phyloP scores from a whole-genome alignment of 2,329 filamentous ascomycete genomes.

The Thermoascus crustaceus region DNA sequence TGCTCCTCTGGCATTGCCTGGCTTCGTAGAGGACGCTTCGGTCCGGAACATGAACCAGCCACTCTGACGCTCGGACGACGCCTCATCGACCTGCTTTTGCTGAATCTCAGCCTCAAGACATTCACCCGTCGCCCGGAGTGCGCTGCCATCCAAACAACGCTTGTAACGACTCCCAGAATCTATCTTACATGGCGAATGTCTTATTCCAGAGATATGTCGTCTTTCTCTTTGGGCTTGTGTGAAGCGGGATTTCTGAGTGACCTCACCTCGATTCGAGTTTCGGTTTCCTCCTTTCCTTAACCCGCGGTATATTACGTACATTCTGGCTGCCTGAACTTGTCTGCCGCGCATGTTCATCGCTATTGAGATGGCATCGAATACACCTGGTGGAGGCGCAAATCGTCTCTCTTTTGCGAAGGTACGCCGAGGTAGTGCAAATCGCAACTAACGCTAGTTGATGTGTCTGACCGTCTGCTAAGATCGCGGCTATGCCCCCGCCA shows the following conservation, averaged over 20 bases:
- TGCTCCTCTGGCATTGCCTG: neutral
- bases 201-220: constrained; percentile 37
- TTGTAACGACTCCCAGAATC: constrained; percentile 14
- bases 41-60: neutral
- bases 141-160: no score
- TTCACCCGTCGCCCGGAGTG: no score
- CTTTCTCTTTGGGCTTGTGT: constrained; percentile 36
- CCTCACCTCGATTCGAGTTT: constrained; percentile 26
- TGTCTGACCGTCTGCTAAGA: constrained; percentile 23
- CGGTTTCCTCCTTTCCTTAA: constrained; percentile 18
- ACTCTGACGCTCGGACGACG: neutral
- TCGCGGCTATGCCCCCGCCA: constrained; percentile 36
- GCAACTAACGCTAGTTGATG: constrained; percentile 5
- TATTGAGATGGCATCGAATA: constrained; percentile 25
- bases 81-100: neutral
- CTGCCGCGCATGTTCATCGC: no score
- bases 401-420: constrained; percentile 70
- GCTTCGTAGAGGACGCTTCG: neutral
- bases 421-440: constrained; percentile 18
- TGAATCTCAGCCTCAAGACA: no score
- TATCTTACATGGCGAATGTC: constrained; percentile 35
- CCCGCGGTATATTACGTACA: constrained; percentile 11
- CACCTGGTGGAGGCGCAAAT: constrained; percentile 18
- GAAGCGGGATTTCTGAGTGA: constrained; percentile 34
- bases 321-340: constrained; percentile 7